Percentiles rank a stretch among this genome's conserved stretches.
phyloP scores from a whole-genome alignment of 2,329 filamentous ascomycete genomes.

The Dothistroma septosporum region DNA sequence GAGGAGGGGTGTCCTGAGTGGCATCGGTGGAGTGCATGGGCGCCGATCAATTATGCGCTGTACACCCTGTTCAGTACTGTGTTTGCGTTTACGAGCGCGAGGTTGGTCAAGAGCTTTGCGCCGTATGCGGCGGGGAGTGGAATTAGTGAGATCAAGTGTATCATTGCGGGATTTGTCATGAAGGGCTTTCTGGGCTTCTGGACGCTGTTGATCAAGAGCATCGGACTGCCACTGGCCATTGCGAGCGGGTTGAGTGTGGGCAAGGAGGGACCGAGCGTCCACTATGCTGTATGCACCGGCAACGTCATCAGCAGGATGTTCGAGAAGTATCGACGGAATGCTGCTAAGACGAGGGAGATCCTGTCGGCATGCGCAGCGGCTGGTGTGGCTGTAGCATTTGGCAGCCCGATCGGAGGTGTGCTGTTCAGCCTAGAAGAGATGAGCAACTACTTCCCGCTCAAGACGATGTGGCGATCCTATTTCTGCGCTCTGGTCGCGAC shows the following conservation, averaged over 20 bases:
- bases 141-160: slow-evolving; percentile 98
- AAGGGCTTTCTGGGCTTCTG: slow-evolving; percentile 91
- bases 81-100: slow-evolving; percentile 78
- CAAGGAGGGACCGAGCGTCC: slow-evolving; percentile 97
- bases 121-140: slow-evolving; percentile 95
- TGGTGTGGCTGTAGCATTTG: slow-evolving; percentile 93
- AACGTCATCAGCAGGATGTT: slow-evolving; percentile 95
- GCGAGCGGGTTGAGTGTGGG: slow-evolving; percentile 90
- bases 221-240: slow-evolving; percentile 85
- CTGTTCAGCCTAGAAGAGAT: slow-evolving; percentile 97
- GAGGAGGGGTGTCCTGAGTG: slow-evolving; percentile 85
- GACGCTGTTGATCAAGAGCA: slow-evolving; percentile 90
- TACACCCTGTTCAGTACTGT: slow-evolving; percentile 75
- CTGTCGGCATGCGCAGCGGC: slow-evolving; percentile 91
- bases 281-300: slow-evolving; percentile 95
- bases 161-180: slow-evolving; percentile 98
- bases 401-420: slow-evolving; percentile 93
- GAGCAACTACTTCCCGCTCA: slow-evolving; percentile 92
- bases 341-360: slow-evolving; percentile 91
- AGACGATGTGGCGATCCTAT: slow-evolving; percentile 97
- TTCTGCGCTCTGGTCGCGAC: slow-evolving; percentile 96
- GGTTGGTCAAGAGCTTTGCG: slow-evolving; percentile 83
- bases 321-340: slow-evolving; percentile 84
- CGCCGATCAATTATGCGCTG: slow-evolving; percentile 74
- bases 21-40: slow-evolving; percentile 80